phyloP scores from a whole-genome alignment of 441 rosid genomes.

The Pelargonium australe region DNA sequence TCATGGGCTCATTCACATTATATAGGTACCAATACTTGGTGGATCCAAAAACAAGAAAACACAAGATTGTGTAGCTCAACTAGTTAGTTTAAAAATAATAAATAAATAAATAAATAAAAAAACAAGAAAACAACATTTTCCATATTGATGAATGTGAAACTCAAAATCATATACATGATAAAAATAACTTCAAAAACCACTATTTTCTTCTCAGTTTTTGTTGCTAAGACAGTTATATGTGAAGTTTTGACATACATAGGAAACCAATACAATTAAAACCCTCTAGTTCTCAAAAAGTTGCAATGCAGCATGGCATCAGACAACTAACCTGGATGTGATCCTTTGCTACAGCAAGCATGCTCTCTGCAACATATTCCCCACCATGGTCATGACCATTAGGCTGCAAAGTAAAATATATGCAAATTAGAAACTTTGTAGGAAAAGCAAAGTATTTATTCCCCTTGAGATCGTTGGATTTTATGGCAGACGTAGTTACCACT shows the following conservation, averaged over 20 bases:
- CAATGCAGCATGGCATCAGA: conserved; percentile 13
- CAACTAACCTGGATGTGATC: conserved; percentile 81
- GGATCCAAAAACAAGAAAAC: background rate
- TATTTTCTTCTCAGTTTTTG: background rate
- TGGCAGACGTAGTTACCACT: background rate
- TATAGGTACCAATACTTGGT: background rate
- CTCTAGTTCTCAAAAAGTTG: conserved; percentile 6
- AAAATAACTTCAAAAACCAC: conserved; percentile 5
- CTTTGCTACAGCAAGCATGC: conserved; percentile 73
- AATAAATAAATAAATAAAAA: background rate
- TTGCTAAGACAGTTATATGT: background rate
- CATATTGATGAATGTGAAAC: background rate
- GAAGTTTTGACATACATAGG: background rate
- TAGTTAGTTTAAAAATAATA: too few species aligned
- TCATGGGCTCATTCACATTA: background rate
- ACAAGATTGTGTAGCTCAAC: background rate
- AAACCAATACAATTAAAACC: background rate
- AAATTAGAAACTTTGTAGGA: background rate
- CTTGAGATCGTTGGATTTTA: background rate
- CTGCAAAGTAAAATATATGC: conserved; percentile 27
- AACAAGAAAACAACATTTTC: background rate
- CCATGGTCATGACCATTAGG: conserved; percentile 87
- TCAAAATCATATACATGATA: conserved; percentile 3
- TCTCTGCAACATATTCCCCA: conserved; percentile 51
- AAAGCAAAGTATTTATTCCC: background rate